Percentiles rank a stretch among this genome's conserved stretches.
phyloP scores from a whole-genome alignment of 768 basidiomycete genomes.

The Coprinopsis strossmayeri region DNA sequence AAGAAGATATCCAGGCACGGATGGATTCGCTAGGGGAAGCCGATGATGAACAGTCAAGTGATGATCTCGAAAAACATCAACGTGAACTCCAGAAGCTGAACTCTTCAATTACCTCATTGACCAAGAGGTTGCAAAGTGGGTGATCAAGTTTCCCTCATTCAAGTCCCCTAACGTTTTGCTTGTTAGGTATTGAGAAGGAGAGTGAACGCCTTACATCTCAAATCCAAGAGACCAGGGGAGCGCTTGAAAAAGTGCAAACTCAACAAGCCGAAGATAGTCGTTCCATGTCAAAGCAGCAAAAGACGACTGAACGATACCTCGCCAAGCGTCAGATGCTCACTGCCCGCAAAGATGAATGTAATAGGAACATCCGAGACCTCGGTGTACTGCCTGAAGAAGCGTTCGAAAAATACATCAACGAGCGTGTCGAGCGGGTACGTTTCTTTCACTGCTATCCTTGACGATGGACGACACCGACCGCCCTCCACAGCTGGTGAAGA shows the following conservation, averaged over 20 bases:
- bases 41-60: constrained; percentile 50
- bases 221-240: constrained; percentile 58
- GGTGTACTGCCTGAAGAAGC: constrained; percentile 97
- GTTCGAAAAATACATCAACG: constrained; percentile 87
- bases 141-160: not conserved
- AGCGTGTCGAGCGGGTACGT: constrained; percentile 81
- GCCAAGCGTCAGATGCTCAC: constrained; percentile 85
- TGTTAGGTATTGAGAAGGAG: constrained; percentile 64
- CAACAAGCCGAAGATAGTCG: constrained; percentile 86
- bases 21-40: constrained; percentile 70
- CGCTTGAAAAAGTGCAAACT: constrained; percentile 69
- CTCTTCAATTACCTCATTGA: constrained; percentile 56
- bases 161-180: not conserved
- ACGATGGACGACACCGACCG: not conserved
- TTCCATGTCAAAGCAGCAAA: constrained; percentile 85
- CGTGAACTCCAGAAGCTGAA: constrained; percentile 68
- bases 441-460: not conserved
- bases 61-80: constrained; percentile 60
- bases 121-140: constrained; percentile 56
- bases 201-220: constrained; percentile 53
- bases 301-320: constrained; percentile 91
- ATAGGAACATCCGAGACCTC: constrained; percentile 90
- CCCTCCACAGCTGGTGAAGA: constrained; percentile 71
- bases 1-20: constrained; percentile 71
- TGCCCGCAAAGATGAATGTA: constrained; percentile 88